Conservation (phyloP, 176 grass and related monocot species). For the Triticum aestivum region DNA sequence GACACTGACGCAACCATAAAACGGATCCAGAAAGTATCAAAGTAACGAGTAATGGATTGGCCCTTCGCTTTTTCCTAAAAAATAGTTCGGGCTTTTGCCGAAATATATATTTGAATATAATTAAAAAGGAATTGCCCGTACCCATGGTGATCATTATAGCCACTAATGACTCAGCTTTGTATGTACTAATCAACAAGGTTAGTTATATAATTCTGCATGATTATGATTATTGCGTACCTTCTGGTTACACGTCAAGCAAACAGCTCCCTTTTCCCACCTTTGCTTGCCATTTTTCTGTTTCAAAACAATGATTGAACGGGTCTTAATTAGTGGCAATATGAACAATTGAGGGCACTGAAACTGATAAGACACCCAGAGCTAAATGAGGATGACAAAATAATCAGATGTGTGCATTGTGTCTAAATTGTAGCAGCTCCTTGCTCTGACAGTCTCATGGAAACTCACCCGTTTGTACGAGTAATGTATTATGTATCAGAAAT, state of each 20-base stretch:
- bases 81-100: constrained; percentile 17
- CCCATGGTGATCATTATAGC: constrained; percentile 34
- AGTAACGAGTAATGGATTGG: constrained; percentile 7
- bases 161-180: constrained; percentile 41
- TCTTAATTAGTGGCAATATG: not conserved
- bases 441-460: not conserved
- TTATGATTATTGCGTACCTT: constrained; percentile 38
- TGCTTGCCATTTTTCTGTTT: constrained; percentile 23
- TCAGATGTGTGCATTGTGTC: constrained; percentile 26
- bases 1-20: constrained; percentile 27
- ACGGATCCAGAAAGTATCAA: constrained; percentile 26
- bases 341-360: not conserved
- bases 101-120: constrained; percentile 29
- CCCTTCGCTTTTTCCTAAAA: constrained; percentile 18
- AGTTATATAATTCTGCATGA: constrained; percentile 33
- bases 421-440: constrained; percentile 20
- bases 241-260: constrained; percentile 29
- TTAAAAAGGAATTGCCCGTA: constrained; percentile 39
- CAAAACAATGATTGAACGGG: constrained; percentile 29
- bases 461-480: not conserved
- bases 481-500: not conserved
- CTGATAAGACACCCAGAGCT: not conserved
- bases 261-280: constrained; percentile 22
- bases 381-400: constrained; percentile 15
- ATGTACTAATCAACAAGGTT: constrained; percentile 27